Base-by-base conservation (phyloP, 2,329 filamentous ascomycete genomes). In the Cladosporium sp. region DNA sequence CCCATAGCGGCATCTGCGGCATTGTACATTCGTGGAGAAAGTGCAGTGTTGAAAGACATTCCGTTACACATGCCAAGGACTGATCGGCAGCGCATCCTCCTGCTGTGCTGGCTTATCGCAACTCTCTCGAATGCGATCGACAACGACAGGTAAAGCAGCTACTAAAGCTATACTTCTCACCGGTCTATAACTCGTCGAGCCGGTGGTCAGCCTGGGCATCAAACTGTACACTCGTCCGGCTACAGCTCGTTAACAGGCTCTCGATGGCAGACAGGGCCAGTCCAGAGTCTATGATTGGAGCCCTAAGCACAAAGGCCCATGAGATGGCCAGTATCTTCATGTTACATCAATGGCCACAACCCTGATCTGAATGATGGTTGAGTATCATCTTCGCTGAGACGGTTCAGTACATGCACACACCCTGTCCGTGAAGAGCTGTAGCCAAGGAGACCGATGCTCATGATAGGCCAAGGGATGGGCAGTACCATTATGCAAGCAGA, bases 31-130 rank as follows among this genome's bases (percentile, higher is more conserved):
- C 30, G 51, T 32, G 51, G 51, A 54, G 51, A 10, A 21, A 21
- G 16, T 32, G 49, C 18, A n/a, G 28, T 32, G 18, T 54, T 54
- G 28, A 32, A 3, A 32, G 14, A 18, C 13, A 21, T 54, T 54
- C 16, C n/a, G 18, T 54, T 54, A 54, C 51, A 54, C 32, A 57
- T 39, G 54, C 54, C 54, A 57, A 57, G 54, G 30, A 21, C 32
- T 53, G 49, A 53, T 53, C 49, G 49, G 49, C 49, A 32, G 18
- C 13, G 49, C 18, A 54, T 32, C n/a, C 39, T 46, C 8, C 39
- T 46, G 51, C 26, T 54, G 51, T 46, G 51, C 26, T 54, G 51
- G 51, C 51, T 54, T 54, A 54, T 54, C 26, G 51, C 18, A 21
- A 54, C 28, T 32, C 16, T 32, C 51, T 28, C 32, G 7, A 32